phyloP scores from a whole-genome alignment of 345 rosid genomes.

The Xanthoceras sorbifolium region DNA sequence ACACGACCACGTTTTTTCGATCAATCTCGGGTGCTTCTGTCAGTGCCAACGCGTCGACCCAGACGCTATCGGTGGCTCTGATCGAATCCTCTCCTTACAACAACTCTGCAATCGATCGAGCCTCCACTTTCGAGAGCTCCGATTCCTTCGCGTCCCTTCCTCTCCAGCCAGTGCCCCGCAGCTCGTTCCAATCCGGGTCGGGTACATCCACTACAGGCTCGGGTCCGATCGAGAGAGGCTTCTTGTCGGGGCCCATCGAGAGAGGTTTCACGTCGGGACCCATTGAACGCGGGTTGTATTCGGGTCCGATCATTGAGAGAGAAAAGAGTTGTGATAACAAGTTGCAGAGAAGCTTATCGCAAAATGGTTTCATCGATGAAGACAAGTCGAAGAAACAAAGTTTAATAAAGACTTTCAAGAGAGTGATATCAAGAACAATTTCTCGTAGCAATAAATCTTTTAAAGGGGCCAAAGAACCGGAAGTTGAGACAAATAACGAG shows the following conservation, averaged over 20 bases:
- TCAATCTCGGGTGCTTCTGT: constrained; percentile 94
- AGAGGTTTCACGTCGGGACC: constrained; percentile 61
- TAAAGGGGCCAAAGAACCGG: constrained; percentile 46
- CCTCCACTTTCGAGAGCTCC: constrained; percentile 94
- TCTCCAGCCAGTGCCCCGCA: constrained; percentile 81
- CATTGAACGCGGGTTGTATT: constrained; percentile 47
- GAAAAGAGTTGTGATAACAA: constrained; percentile 21
- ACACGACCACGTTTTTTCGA: constrained; percentile 64
- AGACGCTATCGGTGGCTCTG: constrained; percentile 59
- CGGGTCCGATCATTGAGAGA: constrained; percentile 47
- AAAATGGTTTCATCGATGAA: constrained; percentile 32
- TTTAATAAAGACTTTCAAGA: constrained; percentile 39
- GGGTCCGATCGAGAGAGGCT: constrained; percentile 88
- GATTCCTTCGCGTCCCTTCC: constrained; percentile 77
- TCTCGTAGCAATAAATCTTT: constrained; percentile 44
- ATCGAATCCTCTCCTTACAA: constrained; percentile 39
- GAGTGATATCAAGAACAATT: constrained; percentile 47
- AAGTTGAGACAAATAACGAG: constrained; percentile 27
- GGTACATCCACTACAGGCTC: constrained; percentile 49
- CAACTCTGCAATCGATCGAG: constrained; percentile 44
- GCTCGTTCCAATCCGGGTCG: constrained; percentile 55
- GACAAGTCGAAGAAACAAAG: constrained; percentile 42
- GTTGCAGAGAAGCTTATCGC: constrained; percentile 55
- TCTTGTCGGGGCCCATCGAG: constrained; percentile 91
- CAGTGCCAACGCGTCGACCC: constrained; percentile 82